phyloP scores from a whole-genome alignment of 305 asterid genomes.

The Solanum aculeatissimum region DNA sequence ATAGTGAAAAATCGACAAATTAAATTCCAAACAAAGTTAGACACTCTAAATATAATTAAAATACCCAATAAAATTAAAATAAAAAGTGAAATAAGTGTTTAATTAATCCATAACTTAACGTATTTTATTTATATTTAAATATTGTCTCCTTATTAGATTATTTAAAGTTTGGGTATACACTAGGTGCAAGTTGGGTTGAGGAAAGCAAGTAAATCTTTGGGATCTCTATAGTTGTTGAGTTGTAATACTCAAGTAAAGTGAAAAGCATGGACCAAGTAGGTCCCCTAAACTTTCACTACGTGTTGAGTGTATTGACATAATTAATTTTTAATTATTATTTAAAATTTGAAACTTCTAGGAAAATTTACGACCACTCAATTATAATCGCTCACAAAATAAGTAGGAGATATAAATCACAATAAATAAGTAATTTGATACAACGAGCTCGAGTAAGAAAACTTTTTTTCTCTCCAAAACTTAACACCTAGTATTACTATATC shows the following conservation, averaged over 20 bases:
- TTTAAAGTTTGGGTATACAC: background rate
- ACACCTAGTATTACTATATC: too few relatives aligned
- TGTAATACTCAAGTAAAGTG: background rate
- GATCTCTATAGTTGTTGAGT: background rate
- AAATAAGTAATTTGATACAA: background rate
- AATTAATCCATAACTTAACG: background rate
- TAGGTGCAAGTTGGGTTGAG: background rate
- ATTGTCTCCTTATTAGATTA: background rate
- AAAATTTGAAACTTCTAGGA: too few relatives aligned
- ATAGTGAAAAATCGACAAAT: background rate
- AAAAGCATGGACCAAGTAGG: background rate
- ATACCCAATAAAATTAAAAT: background rate
- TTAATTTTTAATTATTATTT: background rate
- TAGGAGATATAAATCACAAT: rapidly evolving
- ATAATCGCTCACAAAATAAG: background rate
- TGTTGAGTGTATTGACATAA: background rate
- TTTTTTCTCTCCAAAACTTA: too few relatives aligned
- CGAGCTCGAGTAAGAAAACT: background rate
- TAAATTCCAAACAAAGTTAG: background rate
- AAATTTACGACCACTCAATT: background rate
- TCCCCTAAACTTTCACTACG: background rate
- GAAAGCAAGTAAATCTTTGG: background rate
- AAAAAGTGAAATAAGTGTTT: background rate
- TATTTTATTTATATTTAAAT: background rate
- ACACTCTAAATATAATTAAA: background rate